Base-by-base conservation (phyloP, 2,329 filamentous ascomycete species). In the Botrytis byssoidea region DNA sequence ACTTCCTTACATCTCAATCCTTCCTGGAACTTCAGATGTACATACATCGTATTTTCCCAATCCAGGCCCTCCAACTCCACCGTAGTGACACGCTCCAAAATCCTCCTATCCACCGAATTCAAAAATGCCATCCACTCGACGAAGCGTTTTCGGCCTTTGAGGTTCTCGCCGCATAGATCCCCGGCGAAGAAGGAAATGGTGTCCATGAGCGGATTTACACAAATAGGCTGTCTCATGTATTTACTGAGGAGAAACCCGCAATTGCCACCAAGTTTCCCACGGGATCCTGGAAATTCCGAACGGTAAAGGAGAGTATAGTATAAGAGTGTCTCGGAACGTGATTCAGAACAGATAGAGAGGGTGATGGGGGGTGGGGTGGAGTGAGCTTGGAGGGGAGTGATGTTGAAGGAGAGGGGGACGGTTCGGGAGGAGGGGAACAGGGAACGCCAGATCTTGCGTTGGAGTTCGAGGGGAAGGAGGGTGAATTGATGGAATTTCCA, bases 11-110 rank as follows among this genome's bases (percentile, higher is more conserved):
- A 66, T 25, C 35, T n/a, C 40, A 72, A 32, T 1, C n/a, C 35
- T 51, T 37, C 37, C 40, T 72, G 70, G 37, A 60, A 72, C 63
- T 60, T 72, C 1, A 72, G 40, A 67, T 44, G 48, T 51, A 72
- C 22, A 46, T 68, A 72, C 61, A 72, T 42, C 1, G 70, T 68
- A 48, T 48, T 72, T 18, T 68, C 48, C 70, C 70, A 72, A 72
- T 72, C 70, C 37, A 72, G 16, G 1, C 70, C 63, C 40, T 6
- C 16, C 10, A 72, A 14, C 20, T 68, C 40, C 16, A 72, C 40
- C 8, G 3, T 20, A 14, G 12, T 68, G 4, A 29, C 25, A 16
- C n/a, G 16, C 5, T n/a, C 42, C 22, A 68, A 25, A 40, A 72
- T 67, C 29, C 61, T 5, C 29, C 6, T 16, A 25, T 67, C 61